Conservation (phyloP, 2,329 filamentous ascomycete genomes). For the Pestalotiopsis fici region DNA sequence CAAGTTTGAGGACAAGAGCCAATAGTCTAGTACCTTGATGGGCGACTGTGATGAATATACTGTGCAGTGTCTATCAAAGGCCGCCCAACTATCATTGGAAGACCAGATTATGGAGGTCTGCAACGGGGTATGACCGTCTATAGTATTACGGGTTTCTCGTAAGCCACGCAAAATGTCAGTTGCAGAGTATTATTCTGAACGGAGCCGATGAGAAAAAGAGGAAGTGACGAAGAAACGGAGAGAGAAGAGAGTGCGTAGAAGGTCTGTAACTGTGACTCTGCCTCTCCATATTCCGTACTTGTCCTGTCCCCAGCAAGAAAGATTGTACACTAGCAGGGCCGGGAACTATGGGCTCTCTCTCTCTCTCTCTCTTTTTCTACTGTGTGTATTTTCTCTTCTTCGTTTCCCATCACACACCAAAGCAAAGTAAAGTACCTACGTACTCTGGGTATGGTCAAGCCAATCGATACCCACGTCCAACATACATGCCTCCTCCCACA, state of each 20-base stretch:
- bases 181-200: background rate
- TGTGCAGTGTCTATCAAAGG: background rate
- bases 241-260: background rate
- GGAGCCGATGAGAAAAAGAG: background rate
- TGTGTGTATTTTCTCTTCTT: background rate
- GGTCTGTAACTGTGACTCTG: background rate
- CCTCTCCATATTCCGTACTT: background rate
- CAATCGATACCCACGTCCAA: slow-evolving; percentile 2
- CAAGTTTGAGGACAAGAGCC: slow-evolving; percentile 5
- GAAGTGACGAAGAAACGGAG: background rate
- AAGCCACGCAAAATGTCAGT: too few relatives aligned
- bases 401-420: background rate
- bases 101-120: background rate
- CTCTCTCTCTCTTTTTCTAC: too few relatives aligned
- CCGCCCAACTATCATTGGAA: background rate
- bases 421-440: background rate
- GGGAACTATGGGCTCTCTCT: background rate
- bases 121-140: background rate
- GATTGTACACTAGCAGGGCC: background rate
- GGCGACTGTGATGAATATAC: background rate
- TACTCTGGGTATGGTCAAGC: too few relatives aligned
- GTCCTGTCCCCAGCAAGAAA: background rate
- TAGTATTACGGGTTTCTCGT: background rate
- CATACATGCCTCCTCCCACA: background rate
- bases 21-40: background rate